These are phyloP conservation scores for Trichoderma erinaceum DNA, from an alignment of 495 filamentous ascomycete genomes.

Conservation along the genomic window DNA sequence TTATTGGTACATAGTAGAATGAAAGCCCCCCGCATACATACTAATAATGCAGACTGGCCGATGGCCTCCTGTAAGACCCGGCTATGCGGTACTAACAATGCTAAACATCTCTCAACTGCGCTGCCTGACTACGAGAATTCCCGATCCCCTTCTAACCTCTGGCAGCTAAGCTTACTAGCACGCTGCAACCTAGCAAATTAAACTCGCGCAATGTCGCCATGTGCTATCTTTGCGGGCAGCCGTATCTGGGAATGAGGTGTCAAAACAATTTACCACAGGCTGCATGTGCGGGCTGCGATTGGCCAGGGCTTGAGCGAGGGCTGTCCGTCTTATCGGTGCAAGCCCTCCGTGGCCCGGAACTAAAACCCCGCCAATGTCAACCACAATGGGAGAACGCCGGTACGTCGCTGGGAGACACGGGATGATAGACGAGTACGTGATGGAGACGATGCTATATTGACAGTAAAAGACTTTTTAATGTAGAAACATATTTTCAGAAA, in stretches of 20 bases:
- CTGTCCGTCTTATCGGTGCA: constrained; percentile 9
- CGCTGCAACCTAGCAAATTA: not conserved
- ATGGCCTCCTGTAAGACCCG: not conserved
- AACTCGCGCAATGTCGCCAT: constrained; percentile 1
- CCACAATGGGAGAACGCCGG: not conserved
- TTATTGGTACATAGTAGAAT: too few relatives aligned
- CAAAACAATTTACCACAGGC: constrained; percentile 1
- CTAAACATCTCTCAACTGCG: not conserved
- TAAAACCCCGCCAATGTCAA: constrained; percentile 8
- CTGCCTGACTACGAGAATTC: not conserved
- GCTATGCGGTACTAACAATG: not conserved
- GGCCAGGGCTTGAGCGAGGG: not conserved
- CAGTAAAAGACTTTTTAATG: not conserved
- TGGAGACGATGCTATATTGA: not conserved
- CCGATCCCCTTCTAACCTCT: not conserved
- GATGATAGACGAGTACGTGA: not conserved
- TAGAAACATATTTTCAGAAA: not conserved
- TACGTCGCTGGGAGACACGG: not conserved
- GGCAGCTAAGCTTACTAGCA: not conserved
- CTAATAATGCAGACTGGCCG: not conserved
- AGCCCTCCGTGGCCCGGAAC: not conserved
- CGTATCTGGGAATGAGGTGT: not conserved
- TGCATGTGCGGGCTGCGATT: not conserved
- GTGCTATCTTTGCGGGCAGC: not conserved
- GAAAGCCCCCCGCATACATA: not conserved